Evolutionary conservation across 2,329 filamentous ascomycete species (phyloP).

Genomic region (Phyllosticta ampelicida): DNA sequence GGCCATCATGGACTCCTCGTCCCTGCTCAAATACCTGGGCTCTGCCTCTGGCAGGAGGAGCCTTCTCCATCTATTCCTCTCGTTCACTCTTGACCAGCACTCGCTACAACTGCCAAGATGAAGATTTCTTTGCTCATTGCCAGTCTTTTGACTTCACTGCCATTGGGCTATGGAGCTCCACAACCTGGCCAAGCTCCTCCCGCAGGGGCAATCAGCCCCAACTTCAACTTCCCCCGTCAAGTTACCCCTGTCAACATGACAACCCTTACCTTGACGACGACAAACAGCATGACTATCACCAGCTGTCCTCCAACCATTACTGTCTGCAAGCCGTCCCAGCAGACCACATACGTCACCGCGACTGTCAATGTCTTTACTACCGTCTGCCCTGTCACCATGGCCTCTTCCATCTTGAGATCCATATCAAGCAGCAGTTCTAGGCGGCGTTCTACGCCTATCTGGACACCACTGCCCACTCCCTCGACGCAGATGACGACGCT

Average conservation of each 20-base stretch:
- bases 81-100: neutral
- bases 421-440: slow-evolving; percentile 8
- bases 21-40: neutral
- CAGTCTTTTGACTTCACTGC: neutral
- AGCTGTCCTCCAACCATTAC: slow-evolving; percentile 15
- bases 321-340: slow-evolving; percentile 13
- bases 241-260: neutral
- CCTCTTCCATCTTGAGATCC: slow-evolving; percentile 11
- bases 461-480: neutral
- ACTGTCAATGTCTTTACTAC: slow-evolving; percentile 13
- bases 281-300: slow-evolving; percentile 15
- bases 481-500: neutral
- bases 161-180: neutral
- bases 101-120: neutral
- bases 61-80: neutral
- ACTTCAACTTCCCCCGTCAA: neutral
- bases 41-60: neutral
- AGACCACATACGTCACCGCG: slow-evolving; percentile 13
- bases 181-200: neutral
- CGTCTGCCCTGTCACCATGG: slow-evolving; percentile 11
- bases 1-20: neutral
- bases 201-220: neutral
- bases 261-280: slow-evolving; percentile 9
- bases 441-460: neutral
- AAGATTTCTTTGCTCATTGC: neutral